Evolutionary conservation across 495 filamentous ascomycete species (phyloP).

Genomic region (Trichoderma parareesei): DNA sequence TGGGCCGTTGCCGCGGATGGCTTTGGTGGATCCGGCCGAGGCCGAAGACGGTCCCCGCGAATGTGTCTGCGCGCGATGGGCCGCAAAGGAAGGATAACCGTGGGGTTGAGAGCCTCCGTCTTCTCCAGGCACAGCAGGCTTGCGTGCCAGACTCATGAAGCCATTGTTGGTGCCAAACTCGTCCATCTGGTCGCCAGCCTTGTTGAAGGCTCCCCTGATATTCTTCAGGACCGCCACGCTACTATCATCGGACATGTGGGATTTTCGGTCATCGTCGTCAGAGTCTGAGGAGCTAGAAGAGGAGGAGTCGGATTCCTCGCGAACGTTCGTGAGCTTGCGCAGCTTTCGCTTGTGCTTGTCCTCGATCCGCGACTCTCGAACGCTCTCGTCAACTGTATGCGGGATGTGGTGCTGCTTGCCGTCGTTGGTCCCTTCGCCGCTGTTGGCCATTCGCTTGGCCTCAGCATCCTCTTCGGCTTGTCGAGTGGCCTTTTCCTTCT

Average conservation of each 20-base stretch:
- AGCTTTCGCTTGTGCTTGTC: slow-evolving; percentile 12
- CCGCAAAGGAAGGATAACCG: not conserved
- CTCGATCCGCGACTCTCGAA: slow-evolving; percentile 39
- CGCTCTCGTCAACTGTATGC: slow-evolving; percentile 60
- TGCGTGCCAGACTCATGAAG: slow-evolving; percentile 26
- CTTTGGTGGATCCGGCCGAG: not conserved
- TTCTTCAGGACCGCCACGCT: slow-evolving; percentile 10
- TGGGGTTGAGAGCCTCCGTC: slow-evolving; percentile 12
- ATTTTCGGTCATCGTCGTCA: not conserved
- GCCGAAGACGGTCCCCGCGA: slow-evolving; percentile 19
- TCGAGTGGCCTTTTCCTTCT: slow-evolving; percentile 40
- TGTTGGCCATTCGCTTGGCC: slow-evolving; percentile 54
- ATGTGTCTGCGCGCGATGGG: slow-evolving; percentile 24
- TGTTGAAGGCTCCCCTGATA: slow-evolving; percentile 33
- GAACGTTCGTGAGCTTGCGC: slow-evolving; percentile 10
- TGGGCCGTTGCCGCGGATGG: not conserved
- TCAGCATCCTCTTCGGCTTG: slow-evolving; percentile 44
- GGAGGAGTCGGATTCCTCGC: slow-evolving; percentile 7
- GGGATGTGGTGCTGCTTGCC: slow-evolving; percentile 75
- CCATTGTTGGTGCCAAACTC: slow-evolving; percentile 48
- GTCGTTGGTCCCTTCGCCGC: slow-evolving; percentile 62
- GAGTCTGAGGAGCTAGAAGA: not conserved
- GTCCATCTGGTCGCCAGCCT: slow-evolving; percentile 46
- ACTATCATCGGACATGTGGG: not conserved
- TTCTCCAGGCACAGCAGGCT: not conserved